Conservation (phyloP, 768 basidiomycete species). For the Clavaria fumosa region DNA sequence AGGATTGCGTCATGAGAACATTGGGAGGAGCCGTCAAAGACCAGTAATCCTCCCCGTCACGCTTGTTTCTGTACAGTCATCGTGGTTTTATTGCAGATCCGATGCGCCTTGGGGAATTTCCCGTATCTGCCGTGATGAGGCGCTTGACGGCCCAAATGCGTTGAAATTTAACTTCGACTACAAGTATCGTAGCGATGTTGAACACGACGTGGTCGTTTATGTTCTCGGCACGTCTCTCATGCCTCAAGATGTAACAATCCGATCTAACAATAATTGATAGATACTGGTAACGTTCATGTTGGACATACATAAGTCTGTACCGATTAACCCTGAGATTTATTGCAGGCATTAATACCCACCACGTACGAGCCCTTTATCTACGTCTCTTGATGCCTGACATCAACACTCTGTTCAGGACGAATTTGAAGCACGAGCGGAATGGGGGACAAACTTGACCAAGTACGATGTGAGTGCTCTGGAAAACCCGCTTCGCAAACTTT, state of each 20-base stretch:
- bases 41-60: too few species aligned
- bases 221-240: constrained; percentile 21
- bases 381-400: not conserved
- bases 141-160: constrained; percentile 9
- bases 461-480: constrained; percentile 1
- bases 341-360: constrained; percentile 13
- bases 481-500: not conserved
- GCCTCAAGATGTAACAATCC: not conserved
- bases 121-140: constrained; percentile 14
- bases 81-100: constrained; percentile 9
- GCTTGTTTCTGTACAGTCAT: too few species aligned
- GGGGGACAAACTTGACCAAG: constrained; percentile 24
- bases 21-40: too few species aligned
- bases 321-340: not conserved
- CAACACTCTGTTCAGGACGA: too few species aligned
- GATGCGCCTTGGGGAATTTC: constrained; percentile 22
- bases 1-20: too few species aligned
- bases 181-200: constrained; percentile 18
- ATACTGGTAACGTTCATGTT: constrained; percentile 13
- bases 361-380: constrained; percentile 11
- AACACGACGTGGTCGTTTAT: constrained; percentile 23
- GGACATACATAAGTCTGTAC: too few species aligned
- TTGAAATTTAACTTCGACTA: constrained; percentile 15
- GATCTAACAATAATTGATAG: constrained; percentile 10
- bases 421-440: constrained; percentile 28